Percentiles rank a stretch among this genome's conserved stretches.
These are phyloP conservation scores for Colletotrichum karsti DNA, from an alignment of 2,329 filamentous ascomycete genomes.

Conservation along the genomic window DNA sequence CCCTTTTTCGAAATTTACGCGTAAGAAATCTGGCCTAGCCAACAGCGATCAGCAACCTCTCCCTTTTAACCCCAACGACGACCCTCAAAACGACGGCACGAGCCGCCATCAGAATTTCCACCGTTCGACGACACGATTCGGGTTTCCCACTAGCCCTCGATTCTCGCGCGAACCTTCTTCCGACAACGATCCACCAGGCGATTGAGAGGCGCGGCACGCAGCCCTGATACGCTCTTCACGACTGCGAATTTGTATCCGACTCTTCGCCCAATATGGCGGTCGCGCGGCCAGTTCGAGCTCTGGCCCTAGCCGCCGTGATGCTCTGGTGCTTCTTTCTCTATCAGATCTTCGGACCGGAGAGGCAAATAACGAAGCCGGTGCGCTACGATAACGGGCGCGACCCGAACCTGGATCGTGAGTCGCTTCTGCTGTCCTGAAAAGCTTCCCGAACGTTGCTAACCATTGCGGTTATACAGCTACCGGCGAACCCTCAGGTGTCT, in stretches of 20 bases:
- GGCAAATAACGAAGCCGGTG: constrained; percentile 43
- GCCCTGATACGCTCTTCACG: background rate
- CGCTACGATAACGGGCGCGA: constrained; percentile 60
- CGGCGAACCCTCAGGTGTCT: constrained; percentile 80
- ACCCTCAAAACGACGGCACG: constrained; percentile 17
- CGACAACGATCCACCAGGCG: constrained; percentile 1
- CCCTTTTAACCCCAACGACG: constrained; percentile 9
- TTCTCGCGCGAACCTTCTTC: constrained; percentile 6
- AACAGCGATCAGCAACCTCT: background rate
- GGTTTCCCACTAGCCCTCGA: constrained; percentile 14
- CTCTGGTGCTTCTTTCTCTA: constrained; percentile 84
- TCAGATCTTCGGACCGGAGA: constrained; percentile 72
- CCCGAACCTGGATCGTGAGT: constrained; percentile 86
- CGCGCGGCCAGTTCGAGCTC: constrained; percentile 82
- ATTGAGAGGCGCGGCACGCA: constrained; percentile 2
- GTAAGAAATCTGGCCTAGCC: constrained; percentile 18
- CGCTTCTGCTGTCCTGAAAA: background rate
- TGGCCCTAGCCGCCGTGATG: constrained; percentile 75
- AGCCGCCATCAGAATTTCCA: constrained; percentile 16
- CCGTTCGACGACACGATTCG: constrained; percentile 12
- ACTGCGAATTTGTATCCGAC: background rate
- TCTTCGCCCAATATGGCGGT: constrained; percentile 73
- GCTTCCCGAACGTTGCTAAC: background rate
- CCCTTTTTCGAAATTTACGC: constrained; percentile 28
- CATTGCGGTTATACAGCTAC: constrained; percentile 66